Base-by-base conservation (phyloP, 441 rosid genomes). In the Hura crepitans region DNA sequence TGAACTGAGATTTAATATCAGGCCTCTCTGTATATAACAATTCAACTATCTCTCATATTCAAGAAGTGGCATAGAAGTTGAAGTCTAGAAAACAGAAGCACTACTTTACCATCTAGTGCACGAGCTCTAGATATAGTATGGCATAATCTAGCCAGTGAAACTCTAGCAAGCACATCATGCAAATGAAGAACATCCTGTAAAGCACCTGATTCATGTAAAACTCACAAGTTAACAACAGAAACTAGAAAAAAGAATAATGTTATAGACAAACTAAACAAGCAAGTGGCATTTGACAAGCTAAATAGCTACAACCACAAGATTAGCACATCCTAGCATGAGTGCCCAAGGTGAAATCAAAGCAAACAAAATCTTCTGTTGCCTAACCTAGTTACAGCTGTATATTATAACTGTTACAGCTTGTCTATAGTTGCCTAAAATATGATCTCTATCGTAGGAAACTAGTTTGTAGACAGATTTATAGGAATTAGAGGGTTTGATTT, bases 91-190 rank as follows among this genome's bases (percentile, higher is more conserved):
- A 69, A 69, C 11, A 67, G 30, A 50, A 72, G 62, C 76, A 68
- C 71, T 42, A 62, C 18, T 69, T 81, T 81, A 93, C 99, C 98
- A 85, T 96, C 99, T 62, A 96, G 85, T 1, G 96, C 86, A 59
- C 96, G 97, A 74, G 99, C 97, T 82, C 90, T 89, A 51, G 98
- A 80, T 78, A 96, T 83, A 56, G 90, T 72, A 78, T 96, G 96
- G 78, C 99, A 93, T 77, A 96, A 81, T 85, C 86, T 93, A 80
- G 97, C 97, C 77, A 96, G 83, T 72, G 98, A 79, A 70, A 96
- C 97, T 87, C 99, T 87, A 61, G 99, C 99, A 74, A 96, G 97
- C 72, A 96, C 99, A 80, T 96, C 99, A 80, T 93, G 96, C 85
- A 96, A 85, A 85, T 96, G 99, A 73, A 96, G 98, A 75, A 96